A percentile compares a stretch with the other conserved stretches of the same genome.
These are phyloP conservation scores for Scedosporium dehoogii DNA, from an alignment of 2,329 filamentous ascomycete species.

Conservation along the genomic window DNA sequence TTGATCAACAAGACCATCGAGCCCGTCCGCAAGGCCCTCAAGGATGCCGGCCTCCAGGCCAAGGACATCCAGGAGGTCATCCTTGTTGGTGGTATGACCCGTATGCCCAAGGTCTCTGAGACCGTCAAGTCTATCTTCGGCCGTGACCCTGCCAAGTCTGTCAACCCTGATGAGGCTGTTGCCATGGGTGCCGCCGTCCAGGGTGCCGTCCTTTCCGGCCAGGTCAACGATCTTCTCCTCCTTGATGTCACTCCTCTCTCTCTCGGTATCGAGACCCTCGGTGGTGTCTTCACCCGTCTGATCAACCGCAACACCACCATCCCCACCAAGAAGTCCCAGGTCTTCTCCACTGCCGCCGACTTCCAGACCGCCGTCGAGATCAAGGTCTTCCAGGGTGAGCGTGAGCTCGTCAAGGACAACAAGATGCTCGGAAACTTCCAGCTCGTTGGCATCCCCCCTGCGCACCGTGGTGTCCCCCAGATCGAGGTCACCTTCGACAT, in stretches of 20 bases:
- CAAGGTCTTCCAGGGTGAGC: conserved; percentile 99
- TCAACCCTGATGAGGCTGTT: conserved; percentile 97
- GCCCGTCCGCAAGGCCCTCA: conserved; percentile 90
- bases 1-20: conserved; percentile 80
- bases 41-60: conserved; percentile 83
- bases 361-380: conserved; percentile 99
- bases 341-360: conserved; percentile 94
- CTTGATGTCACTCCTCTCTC: conserved; percentile 94
- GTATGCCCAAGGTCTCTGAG: conserved; percentile 97
- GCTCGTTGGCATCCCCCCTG: conserved; percentile 91
- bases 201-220: conserved; percentile 90
- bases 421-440: conserved; percentile 99
- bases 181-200: conserved; percentile 96
- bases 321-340: conserved; percentile 97
- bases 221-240: conserved; percentile 90
- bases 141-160: conserved; percentile 91
- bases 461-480: conserved; percentile 91
- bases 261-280: conserved; percentile 95
- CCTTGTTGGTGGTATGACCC: conserved; percentile 97
- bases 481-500: conserved; percentile 98
- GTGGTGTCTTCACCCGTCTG: conserved; percentile 93
- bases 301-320: conserved; percentile 99
- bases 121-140: conserved; percentile 96
- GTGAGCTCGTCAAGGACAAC: conserved; percentile 97
- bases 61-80: conserved; percentile 98